Base-by-base conservation (phyloP, 306 rosid genomes). In the Albizia julibrissin region DNA sequence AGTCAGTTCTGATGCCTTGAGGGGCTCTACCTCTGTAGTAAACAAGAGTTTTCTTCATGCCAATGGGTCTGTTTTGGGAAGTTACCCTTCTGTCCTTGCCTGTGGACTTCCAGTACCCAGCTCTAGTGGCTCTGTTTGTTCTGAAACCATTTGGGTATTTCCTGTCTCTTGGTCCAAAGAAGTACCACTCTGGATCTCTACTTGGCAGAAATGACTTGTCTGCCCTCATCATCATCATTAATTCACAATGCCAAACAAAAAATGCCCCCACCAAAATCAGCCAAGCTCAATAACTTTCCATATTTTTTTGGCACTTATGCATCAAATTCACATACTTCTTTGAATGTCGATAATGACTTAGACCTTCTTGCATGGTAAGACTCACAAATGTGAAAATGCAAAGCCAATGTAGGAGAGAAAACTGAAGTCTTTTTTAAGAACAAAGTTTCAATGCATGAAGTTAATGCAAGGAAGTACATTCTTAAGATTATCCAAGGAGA, bases 161-260 rank as follows among this genome's bases (percentile, higher is more conserved):
- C 68, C 99, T 79, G 50, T 95, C 99, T 59, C 99, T 37, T 0
- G 99, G 99, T 66, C 99, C 99, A 65, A 95, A 95, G 86, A 95
- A 95, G 84, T 95, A 95, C 99, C 99, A 95, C 66, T 95, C 99
- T 40, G 99, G 99, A 58, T 95, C 99, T 89, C 98, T 89, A 78
- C 99, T 95, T 27, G 99, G 98, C 42, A 95, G 85, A 84, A 92
- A 93, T 56, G 99, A 95, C 85, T 93, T 95, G 75, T 95, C 99
- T 95, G 84, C 77, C 68, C 7, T 34, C 39, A 37, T 37, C 31
- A 18, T 6, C 58, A 16, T 58, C 65, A 58, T 8, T 2, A 56
- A 56, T 62, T 62, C 15, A 31, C 64, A 26, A 29, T 26, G 64
- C 0, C 73, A 62, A 46, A 27, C 54, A 47, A 21, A 68, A 34